These are phyloP conservation scores for Globisporangium middletonii DNA, from an alignment of 352 stramenopile species.

Conservation along the genomic window DNA sequence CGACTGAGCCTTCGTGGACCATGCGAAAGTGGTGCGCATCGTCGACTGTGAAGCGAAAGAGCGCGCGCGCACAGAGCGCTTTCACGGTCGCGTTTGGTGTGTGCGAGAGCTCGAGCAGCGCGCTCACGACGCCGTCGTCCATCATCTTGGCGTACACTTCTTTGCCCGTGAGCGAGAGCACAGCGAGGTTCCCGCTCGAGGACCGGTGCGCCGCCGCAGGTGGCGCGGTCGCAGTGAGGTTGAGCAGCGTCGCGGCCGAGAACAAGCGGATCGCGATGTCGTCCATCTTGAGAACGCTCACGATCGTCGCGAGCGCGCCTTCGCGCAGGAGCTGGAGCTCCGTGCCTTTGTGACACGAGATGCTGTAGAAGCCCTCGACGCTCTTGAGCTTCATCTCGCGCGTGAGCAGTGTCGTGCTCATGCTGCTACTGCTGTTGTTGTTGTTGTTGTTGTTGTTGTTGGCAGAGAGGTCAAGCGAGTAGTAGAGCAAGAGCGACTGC, in stretches of 20 bases:
- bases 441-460: constrained; percentile 7
- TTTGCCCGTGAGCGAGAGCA: constrained; percentile 23
- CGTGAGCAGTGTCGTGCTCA: constrained; percentile 28
- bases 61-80: constrained; percentile 49
- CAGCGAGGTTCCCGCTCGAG: constrained; percentile 5
- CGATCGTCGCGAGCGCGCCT: constrained; percentile 53
- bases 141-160: constrained; percentile 68
- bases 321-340: constrained; percentile 70
- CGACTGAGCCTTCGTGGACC: constrained; percentile 70
- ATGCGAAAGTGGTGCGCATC: constrained; percentile 72
- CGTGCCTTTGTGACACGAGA: constrained; percentile 70
- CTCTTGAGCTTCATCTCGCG: constrained; percentile 76
- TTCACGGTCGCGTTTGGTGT: constrained; percentile 60
- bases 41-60: constrained; percentile 72
- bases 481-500: constrained; percentile 14
- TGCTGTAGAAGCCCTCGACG: constrained; percentile 70
- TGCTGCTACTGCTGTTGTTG: constrained; percentile 7
- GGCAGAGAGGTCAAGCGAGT: constrained; percentile 18
- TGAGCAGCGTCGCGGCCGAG: constrained; percentile 65
- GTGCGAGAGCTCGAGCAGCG: constrained; percentile 64
- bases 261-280: constrained; percentile 61
- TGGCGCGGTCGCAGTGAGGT: constrained; percentile 33
- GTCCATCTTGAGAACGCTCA: constrained; percentile 59
- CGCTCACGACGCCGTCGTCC: constrained; percentile 54
- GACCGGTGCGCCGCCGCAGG: constrained; percentile 1